Conservation (phyloP, 1,284 basidiomycete genomes). For the Thecaphora frezii region DNA sequence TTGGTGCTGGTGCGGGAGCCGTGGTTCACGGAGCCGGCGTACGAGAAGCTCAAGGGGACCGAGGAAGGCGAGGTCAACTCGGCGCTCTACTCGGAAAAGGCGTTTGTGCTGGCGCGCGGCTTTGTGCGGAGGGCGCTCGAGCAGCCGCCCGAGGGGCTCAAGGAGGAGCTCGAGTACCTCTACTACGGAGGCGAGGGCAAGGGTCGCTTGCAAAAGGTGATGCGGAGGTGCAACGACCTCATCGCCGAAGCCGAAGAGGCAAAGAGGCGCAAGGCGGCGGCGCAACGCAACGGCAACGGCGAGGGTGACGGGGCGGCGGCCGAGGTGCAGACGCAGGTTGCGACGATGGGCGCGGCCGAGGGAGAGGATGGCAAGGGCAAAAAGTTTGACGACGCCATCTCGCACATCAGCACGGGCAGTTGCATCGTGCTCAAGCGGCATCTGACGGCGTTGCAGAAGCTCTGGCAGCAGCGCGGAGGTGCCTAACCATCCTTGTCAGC, state of each 20-base stretch:
- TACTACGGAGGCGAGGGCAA: constrained; percentile 62
- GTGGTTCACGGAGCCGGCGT: constrained; percentile 61
- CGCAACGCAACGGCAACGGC: background rate
- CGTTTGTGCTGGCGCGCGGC: constrained; percentile 82
- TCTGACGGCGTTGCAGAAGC: background rate
- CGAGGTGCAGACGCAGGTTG: too few relatives aligned
- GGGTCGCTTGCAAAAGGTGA: background rate
- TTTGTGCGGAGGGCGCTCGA: constrained; percentile 85
- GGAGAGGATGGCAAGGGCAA: background rate
- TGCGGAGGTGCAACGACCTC: background rate
- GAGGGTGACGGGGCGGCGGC: too few relatives aligned
- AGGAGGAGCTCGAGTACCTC: constrained; percentile 73
- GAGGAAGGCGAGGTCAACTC: constrained; percentile 80
- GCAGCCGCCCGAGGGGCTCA: constrained; percentile 71
- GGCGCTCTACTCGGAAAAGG: constrained; percentile 80
- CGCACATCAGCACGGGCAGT: background rate
- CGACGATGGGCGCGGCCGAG: too few relatives aligned
- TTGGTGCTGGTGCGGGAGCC: constrained; percentile 88
- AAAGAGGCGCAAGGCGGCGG: background rate
- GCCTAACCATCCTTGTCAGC: too few relatives aligned
- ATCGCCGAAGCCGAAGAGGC: constrained; percentile 1
- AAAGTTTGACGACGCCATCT: background rate
- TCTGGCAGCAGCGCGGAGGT: too few relatives aligned
- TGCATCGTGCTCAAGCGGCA: background rate
- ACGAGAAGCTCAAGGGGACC: constrained; percentile 63